Evolutionary conservation across 345 rosid species (phyloP).

Genomic region (Turnera subulata): DNA sequence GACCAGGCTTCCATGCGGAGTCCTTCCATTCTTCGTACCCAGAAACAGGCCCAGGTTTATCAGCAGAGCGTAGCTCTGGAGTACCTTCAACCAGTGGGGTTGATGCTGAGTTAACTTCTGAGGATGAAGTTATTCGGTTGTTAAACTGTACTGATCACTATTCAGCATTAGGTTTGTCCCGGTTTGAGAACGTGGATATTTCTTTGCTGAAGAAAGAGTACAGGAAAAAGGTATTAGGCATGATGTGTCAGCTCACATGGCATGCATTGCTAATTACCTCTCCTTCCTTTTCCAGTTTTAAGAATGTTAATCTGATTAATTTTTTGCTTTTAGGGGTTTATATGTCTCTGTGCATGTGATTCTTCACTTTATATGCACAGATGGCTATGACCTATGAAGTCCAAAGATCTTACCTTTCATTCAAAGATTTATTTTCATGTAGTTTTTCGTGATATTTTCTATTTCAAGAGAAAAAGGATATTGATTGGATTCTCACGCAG

Average conservation of each 20-base stretch:
- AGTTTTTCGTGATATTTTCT: conserved; percentile 2
- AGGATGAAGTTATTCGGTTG: conserved; percentile 84
- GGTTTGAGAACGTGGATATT: conserved; percentile 62
- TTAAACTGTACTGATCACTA: conserved; percentile 82
- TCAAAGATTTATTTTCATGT: background rate
- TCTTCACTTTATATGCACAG: too few relatives aligned
- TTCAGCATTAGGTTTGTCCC: conserved; percentile 64
- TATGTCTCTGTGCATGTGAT: too few relatives aligned
- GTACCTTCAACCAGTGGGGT: conserved; percentile 79
- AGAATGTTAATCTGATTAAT: too few relatives aligned
- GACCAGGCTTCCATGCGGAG: conserved; percentile 40
- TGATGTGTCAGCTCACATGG: conserved; percentile 13
- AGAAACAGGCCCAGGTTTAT: conserved; percentile 54
- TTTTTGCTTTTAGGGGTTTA: background rate
- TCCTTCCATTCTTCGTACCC: conserved; percentile 49
- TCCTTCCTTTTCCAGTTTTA: conserved; percentile 7
- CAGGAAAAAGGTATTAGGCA: conserved; percentile 69
- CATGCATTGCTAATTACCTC: background rate
- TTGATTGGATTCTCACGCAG: conserved; percentile 8
- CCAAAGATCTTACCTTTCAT: background rate
- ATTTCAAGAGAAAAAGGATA: background rate
- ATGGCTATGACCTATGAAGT: background rate
- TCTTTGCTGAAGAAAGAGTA: conserved; percentile 79
- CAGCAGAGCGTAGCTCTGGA: conserved; percentile 70
- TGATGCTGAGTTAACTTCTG: conserved; percentile 80